These are phyloP conservation scores for Aspergillus fijiensis DNA, from an alignment of 2,329 filamentous ascomycete genomes.

Conservation along the genomic window DNA sequence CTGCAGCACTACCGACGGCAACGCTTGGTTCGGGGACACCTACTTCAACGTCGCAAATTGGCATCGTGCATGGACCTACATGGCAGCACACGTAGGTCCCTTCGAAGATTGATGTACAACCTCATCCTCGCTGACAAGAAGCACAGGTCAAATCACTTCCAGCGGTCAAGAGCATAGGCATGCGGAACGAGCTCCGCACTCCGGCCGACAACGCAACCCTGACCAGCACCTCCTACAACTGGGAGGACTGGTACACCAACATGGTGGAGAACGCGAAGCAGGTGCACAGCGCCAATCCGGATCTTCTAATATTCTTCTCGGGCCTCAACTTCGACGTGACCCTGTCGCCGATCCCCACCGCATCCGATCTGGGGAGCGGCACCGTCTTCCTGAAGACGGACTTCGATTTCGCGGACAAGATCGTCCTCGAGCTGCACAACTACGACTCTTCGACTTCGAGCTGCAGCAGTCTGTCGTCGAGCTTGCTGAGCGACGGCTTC, in stretches of 20 bases:
- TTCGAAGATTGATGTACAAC: background rate
- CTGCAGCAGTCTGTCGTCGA: constrained; percentile 37
- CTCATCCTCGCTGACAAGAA: background rate
- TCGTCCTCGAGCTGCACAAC: constrained; percentile 52
- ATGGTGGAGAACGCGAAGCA: constrained; percentile 42
- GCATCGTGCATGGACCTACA: constrained; percentile 59
- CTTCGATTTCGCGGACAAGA: constrained; percentile 45
- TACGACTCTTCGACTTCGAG: constrained; percentile 43
- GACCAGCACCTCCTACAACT: constrained; percentile 40
- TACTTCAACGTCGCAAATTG: constrained; percentile 61
- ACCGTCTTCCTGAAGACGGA: constrained; percentile 38
- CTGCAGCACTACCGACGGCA: constrained; percentile 56
- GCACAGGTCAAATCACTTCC: constrained; percentile 23
- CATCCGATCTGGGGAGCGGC: constrained; percentile 35
- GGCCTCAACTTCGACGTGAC: constrained; percentile 49
- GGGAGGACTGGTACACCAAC: constrained; percentile 48
- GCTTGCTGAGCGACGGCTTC: constrained; percentile 43
- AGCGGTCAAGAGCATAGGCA: constrained; percentile 29
- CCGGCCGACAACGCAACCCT: constrained; percentile 17
- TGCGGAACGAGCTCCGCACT: constrained; percentile 45
- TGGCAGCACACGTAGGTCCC: constrained; percentile 56
- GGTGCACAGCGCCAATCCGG: constrained; percentile 45
- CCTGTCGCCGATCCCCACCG: constrained; percentile 38
- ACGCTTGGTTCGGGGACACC: constrained; percentile 62
- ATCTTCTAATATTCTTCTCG: constrained; percentile 50